Evolutionary conservation across 305 asterid genomes (phyloP).

Genomic region (Solanum hybrid): DNA sequence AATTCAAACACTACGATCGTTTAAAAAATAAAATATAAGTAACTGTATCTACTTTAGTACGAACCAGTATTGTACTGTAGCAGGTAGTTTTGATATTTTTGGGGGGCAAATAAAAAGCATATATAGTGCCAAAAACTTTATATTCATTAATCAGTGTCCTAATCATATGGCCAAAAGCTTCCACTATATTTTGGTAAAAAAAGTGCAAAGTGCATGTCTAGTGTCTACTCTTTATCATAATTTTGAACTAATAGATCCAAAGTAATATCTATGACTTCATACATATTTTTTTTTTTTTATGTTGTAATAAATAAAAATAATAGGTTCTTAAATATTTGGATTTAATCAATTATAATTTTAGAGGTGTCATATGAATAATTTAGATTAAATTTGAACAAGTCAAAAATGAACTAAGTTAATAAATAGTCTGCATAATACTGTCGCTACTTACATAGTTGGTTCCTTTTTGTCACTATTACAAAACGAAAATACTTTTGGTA

Average conservation of each 20-base stretch:
- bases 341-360: background rate
- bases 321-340: background rate
- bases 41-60: background rate
- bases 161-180: background rate
- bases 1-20: rapidly evolving
- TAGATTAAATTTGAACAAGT: background rate
- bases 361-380: rapidly evolving
- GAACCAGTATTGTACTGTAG: background rate
- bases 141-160: background rate
- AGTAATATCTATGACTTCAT: background rate
- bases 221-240: background rate
- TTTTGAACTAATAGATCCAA: background rate
- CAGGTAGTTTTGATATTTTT: background rate
- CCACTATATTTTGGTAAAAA: background rate
- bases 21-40: too few relatives aligned
- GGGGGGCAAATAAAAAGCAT: background rate
- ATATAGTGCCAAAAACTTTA: background rate
- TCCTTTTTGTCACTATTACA: background rate
- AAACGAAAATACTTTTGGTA: background rate
- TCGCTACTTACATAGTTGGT: background rate
- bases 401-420: background rate
- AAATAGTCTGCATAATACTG: background rate
- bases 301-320: background rate
- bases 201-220: background rate
- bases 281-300: background rate